Evolutionary conservation across 1,139 yeast species (phyloP).

Genomic region (Scheffersomyces stambukii): DNA sequence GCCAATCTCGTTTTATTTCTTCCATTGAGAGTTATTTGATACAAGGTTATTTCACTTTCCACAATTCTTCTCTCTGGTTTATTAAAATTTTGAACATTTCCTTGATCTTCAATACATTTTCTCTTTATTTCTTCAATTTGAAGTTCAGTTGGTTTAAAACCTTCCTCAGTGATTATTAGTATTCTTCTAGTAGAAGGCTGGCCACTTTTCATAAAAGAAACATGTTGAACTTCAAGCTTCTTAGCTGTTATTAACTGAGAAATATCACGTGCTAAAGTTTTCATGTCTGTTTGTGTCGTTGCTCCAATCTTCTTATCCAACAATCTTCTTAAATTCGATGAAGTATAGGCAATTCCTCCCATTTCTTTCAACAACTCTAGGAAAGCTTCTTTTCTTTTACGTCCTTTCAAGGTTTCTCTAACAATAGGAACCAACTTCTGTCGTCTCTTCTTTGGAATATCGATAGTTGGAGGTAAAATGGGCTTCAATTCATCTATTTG

Average conservation of each 20-base stretch:
- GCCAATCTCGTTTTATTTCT: conserved; percentile 18
- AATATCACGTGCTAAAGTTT: conserved; percentile 47
- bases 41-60: conserved; percentile 29
- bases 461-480: not conserved
- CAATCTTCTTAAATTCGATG: conserved; percentile 28
- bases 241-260: conserved; percentile 19
- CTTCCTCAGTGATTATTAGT: conserved; percentile 27
- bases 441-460: not conserved
- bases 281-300: conserved; percentile 41
- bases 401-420: conserved; percentile 18
- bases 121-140: conserved; percentile 22
- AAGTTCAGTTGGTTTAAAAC: conserved; percentile 24
- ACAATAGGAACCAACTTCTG: not conserved
- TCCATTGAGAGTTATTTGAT: conserved; percentile 11
- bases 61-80: conserved; percentile 18
- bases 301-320: conserved; percentile 34
- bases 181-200: conserved; percentile 28
- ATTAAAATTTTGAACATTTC: conserved; percentile 12
- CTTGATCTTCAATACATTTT: conserved; percentile 24
- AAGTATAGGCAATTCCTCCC: conserved; percentile 42
- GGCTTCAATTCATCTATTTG: conserved; percentile 2
- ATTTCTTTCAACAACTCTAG: conserved; percentile 31
- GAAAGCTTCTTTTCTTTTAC: conserved; percentile 30
- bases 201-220: conserved; percentile 26
- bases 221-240: conserved; percentile 25